A percentile compares a stretch with the other conserved stretches of the same genome.
Conservation (phyloP, 495 filamentous ascomycete species). For the Oidiodendron maius region DNA sequence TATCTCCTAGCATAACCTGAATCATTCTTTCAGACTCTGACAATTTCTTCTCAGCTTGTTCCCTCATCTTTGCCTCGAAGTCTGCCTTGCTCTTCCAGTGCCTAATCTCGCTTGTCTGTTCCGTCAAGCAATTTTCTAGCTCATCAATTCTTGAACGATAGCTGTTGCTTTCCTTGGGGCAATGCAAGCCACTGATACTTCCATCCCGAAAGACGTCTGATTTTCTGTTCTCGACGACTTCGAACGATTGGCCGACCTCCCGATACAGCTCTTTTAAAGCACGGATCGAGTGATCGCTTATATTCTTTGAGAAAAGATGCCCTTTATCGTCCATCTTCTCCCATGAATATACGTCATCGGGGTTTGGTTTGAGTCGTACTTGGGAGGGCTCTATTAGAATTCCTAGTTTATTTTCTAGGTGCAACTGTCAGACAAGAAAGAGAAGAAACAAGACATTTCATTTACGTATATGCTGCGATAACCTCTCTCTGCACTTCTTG, state of each 20-base stretch:
- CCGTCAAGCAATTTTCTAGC: too few relatives aligned
- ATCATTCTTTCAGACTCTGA: too few relatives aligned
- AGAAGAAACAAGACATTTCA: conserved; percentile 1
- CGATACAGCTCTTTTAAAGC: conserved; percentile 21
- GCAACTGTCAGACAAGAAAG: conserved; percentile 1
- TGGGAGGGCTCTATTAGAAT: conserved; percentile 19
- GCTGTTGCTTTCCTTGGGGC: too few relatives aligned
- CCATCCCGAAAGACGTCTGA: too few relatives aligned
- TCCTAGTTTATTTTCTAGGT: not conserved
- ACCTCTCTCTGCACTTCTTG: conserved; percentile 16
- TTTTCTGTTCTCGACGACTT: too few relatives aligned
- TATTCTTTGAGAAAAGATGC: conserved; percentile 4
- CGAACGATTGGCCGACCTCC: conserved; percentile 21
- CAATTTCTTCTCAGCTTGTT: too few relatives aligned
- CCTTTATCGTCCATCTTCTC: conserved; percentile 12
- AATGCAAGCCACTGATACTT: too few relatives aligned
- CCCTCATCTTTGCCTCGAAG: too few relatives aligned
- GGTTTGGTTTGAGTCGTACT: conserved; percentile 19
- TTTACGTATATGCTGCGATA: conserved; percentile 14
- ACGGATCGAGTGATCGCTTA: conserved; percentile 8
- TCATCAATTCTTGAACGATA: too few relatives aligned
- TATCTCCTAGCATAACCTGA: too few relatives aligned
- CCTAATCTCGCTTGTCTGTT: too few relatives aligned
- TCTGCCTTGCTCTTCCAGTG: too few relatives aligned
- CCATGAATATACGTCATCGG: conserved; percentile 16